Conservation (phyloP, 768 basidiomycete genomes). For the Epithele typhae region DNA sequence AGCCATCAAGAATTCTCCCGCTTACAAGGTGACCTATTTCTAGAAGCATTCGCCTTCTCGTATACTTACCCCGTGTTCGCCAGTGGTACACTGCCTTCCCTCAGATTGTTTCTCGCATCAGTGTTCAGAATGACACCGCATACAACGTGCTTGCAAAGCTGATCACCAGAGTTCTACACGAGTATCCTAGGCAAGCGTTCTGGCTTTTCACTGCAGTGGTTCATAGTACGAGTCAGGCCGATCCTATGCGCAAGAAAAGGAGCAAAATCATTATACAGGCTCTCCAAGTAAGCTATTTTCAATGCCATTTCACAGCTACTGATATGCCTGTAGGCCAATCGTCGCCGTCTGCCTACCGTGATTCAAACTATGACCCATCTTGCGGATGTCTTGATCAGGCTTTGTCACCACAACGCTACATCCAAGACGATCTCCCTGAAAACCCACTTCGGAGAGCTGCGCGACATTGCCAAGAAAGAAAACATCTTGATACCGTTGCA, state of each 20-base stretch:
- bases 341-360: too few species aligned
- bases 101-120: conserved; percentile 93
- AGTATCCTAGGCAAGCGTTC: conserved; percentile 85
- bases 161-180: conserved; percentile 67
- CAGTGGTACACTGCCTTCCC: conserved; percentile 97
- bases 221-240: too few species aligned
- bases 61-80: not conserved
- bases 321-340: too few species aligned
- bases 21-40: conserved; percentile 64
- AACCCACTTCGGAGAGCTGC: too few species aligned
- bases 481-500: conserved; percentile 85
- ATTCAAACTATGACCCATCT: too few species aligned
- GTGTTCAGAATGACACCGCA: conserved; percentile 62
- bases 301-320: too few species aligned
- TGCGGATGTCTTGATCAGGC: too few species aligned
- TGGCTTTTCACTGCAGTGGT: conserved; percentile 87
- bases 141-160: conserved; percentile 57
- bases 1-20: conserved; percentile 60
- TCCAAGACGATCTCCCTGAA: too few species aligned
- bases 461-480: too few species aligned
- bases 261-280: conserved; percentile 52
- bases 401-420: too few species aligned
- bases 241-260: conserved; percentile 27
- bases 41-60: not conserved
- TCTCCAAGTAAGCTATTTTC: too few species aligned